Evolutionary conservation across 108 stramenopile genomes (phyloP), one percentile per base, ranked within the genome.

Genomic region (Hondaea fermentalgiana): DNA sequence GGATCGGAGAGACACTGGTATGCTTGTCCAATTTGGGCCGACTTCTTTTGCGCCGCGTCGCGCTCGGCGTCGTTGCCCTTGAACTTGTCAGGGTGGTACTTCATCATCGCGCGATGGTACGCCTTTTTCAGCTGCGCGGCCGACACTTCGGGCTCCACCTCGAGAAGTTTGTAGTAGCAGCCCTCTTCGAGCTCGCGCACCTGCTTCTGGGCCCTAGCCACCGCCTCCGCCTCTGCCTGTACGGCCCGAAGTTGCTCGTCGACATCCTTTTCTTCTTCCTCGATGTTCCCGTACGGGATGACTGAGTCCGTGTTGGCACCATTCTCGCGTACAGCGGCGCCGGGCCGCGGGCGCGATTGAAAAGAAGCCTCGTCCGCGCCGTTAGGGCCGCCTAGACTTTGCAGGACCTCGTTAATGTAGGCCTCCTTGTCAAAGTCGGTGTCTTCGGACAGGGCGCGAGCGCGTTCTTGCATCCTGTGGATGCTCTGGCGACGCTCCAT

Each of bases 61-160:
- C 6, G 25, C 23, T 83, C 17, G 17, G 87, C 12, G 6, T 57
- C 87, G n/a, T 57, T 51, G 59, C 87, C 90, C 72, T 87, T 72
- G 76, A 92, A 89, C 51, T 92, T 92, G 89, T 92, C 92, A 5
- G 92, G 92, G 89, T 92, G 92, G 88, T 90, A 92, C 71, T 87
- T 10, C 91, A 92, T 44, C 35, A 91, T 91, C 42, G 64, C 47
- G 89, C 92, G 91, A 42, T 91, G 53, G 69, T 92, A 92, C 55
- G 92, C 92, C 28, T 49, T 72, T 87, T 89, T 89, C 12, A 89
- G 57, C 10, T 59, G 87, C 16, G 59, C 23, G 14, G 87, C 8
- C 21, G 87, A n/a, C 4, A 16, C 87, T 5, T 87, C 87, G 5
- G 87, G 76, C 3, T 53, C 49, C 8, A 83, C 23, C 45, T 53